Conservation (phyloP, 2,329 filamentous ascomycete genomes). For the Fusarium ramigenum region DNA sequence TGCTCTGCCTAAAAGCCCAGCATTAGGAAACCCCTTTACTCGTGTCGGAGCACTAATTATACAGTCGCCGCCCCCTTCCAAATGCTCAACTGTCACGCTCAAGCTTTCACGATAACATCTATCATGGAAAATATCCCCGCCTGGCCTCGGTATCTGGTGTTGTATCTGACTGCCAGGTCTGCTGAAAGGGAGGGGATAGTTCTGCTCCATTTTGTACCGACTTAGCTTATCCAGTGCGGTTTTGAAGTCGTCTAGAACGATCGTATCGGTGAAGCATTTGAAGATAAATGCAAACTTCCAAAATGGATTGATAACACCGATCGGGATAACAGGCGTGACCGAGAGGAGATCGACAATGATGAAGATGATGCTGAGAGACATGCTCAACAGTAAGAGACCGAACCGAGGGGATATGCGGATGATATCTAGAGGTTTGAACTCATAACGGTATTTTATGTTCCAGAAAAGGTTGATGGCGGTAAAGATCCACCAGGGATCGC, state of each 20-base stretch:
- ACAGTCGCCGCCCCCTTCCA: neutral
- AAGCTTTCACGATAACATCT: neutral
- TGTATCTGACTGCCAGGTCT: neutral
- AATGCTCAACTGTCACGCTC: neutral
- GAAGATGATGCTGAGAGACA: slow-evolving; percentile 69
- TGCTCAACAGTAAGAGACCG: slow-evolving; percentile 67
- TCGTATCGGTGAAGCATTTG: slow-evolving; percentile 73
- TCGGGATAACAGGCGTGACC: slow-evolving; percentile 61
- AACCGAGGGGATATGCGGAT: slow-evolving; percentile 71
- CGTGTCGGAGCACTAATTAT: neutral
- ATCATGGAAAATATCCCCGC: fast-evolving
- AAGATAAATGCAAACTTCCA: slow-evolving; percentile 36
- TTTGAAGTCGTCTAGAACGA: slow-evolving; percentile 76
- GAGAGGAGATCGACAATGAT: slow-evolving; percentile 69
- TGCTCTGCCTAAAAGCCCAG: neutral
- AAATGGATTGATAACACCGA: slow-evolving; percentile 37
- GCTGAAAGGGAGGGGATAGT: slow-evolving; percentile 18
- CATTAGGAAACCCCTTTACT: neutral
- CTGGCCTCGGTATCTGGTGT: neutral
- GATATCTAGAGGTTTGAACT: slow-evolving; percentile 65
- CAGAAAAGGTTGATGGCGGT: slow-evolving; percentile 68
- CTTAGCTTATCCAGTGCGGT: slow-evolving; percentile 56
- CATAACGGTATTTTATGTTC: slow-evolving; percentile 70
- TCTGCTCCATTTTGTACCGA: slow-evolving; percentile 23
- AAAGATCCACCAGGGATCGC: slow-evolving; percentile 75